Conservation (phyloP, 139 green algal species). For the Nannochloris sp. region DNA sequence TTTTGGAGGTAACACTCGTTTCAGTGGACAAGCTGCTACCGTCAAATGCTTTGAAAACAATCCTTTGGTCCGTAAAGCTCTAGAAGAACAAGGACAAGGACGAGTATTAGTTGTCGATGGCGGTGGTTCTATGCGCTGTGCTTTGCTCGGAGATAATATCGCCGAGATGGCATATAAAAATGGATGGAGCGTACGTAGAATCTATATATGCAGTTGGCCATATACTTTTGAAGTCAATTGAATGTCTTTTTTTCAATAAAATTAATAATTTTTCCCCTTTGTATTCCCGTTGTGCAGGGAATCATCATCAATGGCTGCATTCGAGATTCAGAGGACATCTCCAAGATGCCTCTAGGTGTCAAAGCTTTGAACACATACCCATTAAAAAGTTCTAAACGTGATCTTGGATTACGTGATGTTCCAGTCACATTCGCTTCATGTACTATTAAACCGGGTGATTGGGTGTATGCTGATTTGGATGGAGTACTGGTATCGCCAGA, state of each 20-base stretch:
- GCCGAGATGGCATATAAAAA: slow-evolving; percentile 83
- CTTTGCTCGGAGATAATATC: slow-evolving; percentile 91
- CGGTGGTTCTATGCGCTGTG: slow-evolving; percentile 77
- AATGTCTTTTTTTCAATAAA: neutral
- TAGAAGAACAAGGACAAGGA: slow-evolving; percentile 71
- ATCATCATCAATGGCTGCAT: slow-evolving; percentile 95
- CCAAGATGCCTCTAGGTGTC: slow-evolving; percentile 73
- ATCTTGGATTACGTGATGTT: slow-evolving; percentile 73
- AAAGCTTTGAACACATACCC: slow-evolving; percentile 84
- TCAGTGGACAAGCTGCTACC: slow-evolving; percentile 60
- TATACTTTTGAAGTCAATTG: neutral
- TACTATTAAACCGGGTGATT: slow-evolving; percentile 66
- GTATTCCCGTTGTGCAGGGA: slow-evolving; percentile 41
- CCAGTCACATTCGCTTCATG: slow-evolving; percentile 63
- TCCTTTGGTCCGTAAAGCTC: slow-evolving; percentile 75
- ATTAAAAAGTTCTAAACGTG: slow-evolving; percentile 83
- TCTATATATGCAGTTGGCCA: neutral
- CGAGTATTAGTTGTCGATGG: slow-evolving; percentile 90
- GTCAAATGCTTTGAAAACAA: slow-evolving; percentile 94
- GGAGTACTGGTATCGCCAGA: slow-evolving; percentile 66
- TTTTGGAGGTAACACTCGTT: slow-evolving; percentile 60
- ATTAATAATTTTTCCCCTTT: neutral
- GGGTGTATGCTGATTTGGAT: slow-evolving; percentile 83
- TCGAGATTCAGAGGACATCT: slow-evolving; percentile 83
- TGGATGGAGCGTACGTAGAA: slow-evolving; percentile 69